Conservation (phyloP, 2,329 filamentous ascomycete species). For the Alternaria sp. region DNA sequence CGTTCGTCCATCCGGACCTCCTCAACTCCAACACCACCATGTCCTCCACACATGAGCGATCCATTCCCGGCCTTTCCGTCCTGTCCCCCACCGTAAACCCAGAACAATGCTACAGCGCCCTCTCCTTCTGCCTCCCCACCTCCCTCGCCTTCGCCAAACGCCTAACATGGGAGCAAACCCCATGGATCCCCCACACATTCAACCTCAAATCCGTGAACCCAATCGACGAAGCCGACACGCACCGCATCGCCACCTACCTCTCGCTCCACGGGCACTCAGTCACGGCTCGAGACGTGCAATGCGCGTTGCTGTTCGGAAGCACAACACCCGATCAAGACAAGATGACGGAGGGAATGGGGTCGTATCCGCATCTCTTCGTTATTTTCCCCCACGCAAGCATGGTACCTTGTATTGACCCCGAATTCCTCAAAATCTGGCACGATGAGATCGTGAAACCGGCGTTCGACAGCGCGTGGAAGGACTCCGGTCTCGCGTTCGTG, state of each 20-base stretch:
- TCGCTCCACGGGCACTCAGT: background rate
- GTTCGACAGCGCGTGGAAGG: constrained; percentile 24
- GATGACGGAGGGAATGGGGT: background rate
- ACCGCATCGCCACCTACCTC: constrained; percentile 10
- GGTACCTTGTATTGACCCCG: background rate
- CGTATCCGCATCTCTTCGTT: constrained; percentile 18
- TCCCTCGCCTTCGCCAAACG: constrained; percentile 28
- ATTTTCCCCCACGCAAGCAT: constrained; percentile 22
- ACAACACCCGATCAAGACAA: background rate
- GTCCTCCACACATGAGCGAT: background rate
- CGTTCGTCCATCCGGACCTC: background rate
- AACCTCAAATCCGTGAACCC: background rate
- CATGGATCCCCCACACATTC: constrained; percentile 11
- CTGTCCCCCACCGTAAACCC: background rate
- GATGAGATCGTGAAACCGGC: constrained; percentile 26
- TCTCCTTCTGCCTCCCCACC: constrained; percentile 24
- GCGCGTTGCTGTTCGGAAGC: constrained; percentile 18
- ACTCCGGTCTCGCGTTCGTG: constrained; percentile 5
- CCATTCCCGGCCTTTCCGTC: background rate
- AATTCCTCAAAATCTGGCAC: constrained; percentile 28
- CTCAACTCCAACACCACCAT: background rate
- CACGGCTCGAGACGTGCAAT: background rate
- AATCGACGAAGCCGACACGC: constrained; percentile 8
- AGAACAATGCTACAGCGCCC: constrained; percentile 3
- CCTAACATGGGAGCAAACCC: constrained; percentile 30